Percentiles rank a stretch among this genome's conserved stretches.
Evolutionary conservation across 805 yeast species (phyloP).

Genomic region (Lipomyces yamadae): DNA sequence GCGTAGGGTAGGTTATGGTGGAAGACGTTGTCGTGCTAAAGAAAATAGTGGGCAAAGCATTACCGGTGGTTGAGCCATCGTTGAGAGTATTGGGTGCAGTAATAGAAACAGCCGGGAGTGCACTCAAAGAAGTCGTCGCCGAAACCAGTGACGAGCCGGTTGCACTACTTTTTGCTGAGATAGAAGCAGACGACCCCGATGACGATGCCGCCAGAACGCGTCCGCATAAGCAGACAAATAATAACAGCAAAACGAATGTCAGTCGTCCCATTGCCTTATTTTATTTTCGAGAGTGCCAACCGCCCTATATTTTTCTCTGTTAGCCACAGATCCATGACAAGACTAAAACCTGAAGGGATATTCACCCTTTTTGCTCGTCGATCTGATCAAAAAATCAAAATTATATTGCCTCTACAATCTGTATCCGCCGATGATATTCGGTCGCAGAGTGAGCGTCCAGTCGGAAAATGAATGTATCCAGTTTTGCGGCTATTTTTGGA

Average conservation of each 20-base stretch:
- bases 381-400: too few relatives aligned
- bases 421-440: too few relatives aligned
- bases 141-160: slow-evolving; percentile 7
- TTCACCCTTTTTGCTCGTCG: too few relatives aligned
- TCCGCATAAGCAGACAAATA: not conserved
- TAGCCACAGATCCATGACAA: not conserved
- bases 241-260: not conserved
- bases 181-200: not conserved
- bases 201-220: slow-evolving; percentile 9
- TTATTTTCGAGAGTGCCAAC: not conserved
- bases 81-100: slow-evolving; percentile 20
- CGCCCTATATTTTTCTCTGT: not conserved
- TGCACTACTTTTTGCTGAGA: not conserved
- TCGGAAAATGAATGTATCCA: too few relatives aligned
- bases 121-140: not conserved
- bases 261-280: slow-evolving; percentile 9
- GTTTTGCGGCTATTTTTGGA: too few relatives aligned
- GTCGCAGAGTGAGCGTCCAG: too few relatives aligned
- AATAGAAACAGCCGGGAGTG: slow-evolving; percentile 11
- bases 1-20: slow-evolving; percentile 47
- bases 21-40: slow-evolving; percentile 12
- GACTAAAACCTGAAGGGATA: not conserved
- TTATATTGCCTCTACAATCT: too few relatives aligned
- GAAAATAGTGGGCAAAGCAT: slow-evolving; percentile 12
- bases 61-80: slow-evolving; percentile 13